Evolutionary conservation across 805 yeast genomes (phyloP).

Genomic region (Ogataea naganishii): DNA sequence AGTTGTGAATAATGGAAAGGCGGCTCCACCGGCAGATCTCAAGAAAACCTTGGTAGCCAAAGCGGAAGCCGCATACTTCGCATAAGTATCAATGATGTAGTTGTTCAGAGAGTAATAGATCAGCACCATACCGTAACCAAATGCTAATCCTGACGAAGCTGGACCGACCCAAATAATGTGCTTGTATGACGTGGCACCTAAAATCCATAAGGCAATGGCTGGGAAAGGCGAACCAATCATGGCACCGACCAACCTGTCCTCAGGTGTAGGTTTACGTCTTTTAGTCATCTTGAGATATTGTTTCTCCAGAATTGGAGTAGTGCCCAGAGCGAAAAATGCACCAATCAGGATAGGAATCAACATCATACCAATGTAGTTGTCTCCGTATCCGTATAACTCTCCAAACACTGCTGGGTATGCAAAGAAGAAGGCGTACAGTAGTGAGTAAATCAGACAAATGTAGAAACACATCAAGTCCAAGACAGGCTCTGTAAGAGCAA

Average conservation of each 20-base stretch:
- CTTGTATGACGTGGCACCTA: conserved; percentile 71
- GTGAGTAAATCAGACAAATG: conserved; percentile 84
- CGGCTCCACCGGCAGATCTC: conserved; percentile 81
- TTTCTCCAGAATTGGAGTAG: conserved; percentile 71
- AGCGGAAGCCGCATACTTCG: conserved; percentile 73
- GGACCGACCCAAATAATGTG: conserved; percentile 62
- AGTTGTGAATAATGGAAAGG: conserved; percentile 72
- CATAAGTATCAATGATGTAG: conserved; percentile 86
- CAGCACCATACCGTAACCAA: conserved; percentile 55
- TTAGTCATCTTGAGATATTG: conserved; percentile 43
- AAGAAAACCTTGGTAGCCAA: conserved; percentile 75
- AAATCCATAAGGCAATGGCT: conserved; percentile 67
- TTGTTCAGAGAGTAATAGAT: conserved; percentile 56
- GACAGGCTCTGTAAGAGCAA: conserved; percentile 76
- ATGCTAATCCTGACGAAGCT: conserved; percentile 49
- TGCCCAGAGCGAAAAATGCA: conserved; percentile 59
- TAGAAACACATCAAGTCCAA: conserved; percentile 76
- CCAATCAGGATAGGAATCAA: conserved; percentile 86
- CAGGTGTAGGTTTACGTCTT: conserved; percentile 60
- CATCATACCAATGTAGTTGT: conserved; percentile 78
- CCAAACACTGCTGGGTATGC: conserved; percentile 88
- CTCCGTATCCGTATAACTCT: conserved; percentile 68
- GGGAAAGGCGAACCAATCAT: conserved; percentile 81
- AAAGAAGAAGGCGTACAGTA: conserved; percentile 87
- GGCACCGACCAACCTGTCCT: conserved; percentile 73